phyloP scores from a whole-genome alignment of 73 alveolate species.

The Paramecium primaurelia region DNA sequence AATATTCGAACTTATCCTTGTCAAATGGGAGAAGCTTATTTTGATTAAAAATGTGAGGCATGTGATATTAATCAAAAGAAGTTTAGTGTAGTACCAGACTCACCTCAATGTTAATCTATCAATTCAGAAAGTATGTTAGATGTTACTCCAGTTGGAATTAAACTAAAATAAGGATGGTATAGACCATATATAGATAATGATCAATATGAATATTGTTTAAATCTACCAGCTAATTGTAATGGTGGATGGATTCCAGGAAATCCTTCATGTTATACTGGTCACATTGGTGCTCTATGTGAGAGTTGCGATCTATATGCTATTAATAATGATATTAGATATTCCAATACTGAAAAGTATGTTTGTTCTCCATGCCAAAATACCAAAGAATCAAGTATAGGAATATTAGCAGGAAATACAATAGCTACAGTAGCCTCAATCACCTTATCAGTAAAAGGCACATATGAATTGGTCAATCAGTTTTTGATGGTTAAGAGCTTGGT shows the following conservation, averaged over 20 bases:
- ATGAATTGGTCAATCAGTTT: background rate
- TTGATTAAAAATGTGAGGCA: background rate
- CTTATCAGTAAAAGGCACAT: slow-evolving; percentile 14
- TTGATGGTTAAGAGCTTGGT: background rate
- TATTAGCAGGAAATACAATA: background rate
- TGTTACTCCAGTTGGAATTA: background rate
- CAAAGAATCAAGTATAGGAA: background rate
- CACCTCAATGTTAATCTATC: background rate
- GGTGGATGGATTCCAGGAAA: slow-evolving; percentile 49
- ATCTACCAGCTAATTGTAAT: background rate
- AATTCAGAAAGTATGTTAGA: background rate
- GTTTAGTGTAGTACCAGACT: background rate
- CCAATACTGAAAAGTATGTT: background rate
- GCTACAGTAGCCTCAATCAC: background rate
- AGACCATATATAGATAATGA: slow-evolving; percentile 41
- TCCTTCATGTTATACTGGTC: slow-evolving; percentile 38
- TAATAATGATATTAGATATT: background rate
- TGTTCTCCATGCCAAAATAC: background rate
- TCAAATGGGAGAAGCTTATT: background rate
- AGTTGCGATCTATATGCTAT: background rate
- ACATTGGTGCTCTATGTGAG: slow-evolving; percentile 40
- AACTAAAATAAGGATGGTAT: background rate
- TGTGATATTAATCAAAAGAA: background rate
- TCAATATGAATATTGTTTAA: background rate
- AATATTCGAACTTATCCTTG: background rate